A percentile compares a stretch with the other conserved stretches of the same genome.
These are phyloP conservation scores for Brettanomyces bruxellensis DNA, from an alignment of 805 yeast genomes.

Conservation along the genomic window DNA sequence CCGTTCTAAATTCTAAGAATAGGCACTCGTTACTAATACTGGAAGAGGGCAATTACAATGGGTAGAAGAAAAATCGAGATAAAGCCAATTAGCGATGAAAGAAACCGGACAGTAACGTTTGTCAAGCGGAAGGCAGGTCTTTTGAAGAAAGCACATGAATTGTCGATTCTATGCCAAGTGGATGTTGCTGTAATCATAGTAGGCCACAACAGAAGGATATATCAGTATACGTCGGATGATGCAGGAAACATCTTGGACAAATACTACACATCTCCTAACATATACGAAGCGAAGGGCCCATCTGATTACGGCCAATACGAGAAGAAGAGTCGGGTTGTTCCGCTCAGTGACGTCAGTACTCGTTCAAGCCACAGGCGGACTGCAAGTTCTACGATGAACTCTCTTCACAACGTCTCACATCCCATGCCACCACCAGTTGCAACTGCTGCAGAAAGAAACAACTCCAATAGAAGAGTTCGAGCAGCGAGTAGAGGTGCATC, in stretches of 20 bases:
- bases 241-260: constrained; percentile 39
- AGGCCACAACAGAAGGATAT: constrained; percentile 74
- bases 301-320: constrained; percentile 55
- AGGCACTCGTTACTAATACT: not conserved
- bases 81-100: constrained; percentile 81
- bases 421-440: not conserved
- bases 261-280: constrained; percentile 22
- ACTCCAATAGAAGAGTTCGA: too few species aligned
- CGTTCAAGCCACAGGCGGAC: constrained; percentile 2
- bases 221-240: constrained; percentile 73
- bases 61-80: constrained; percentile 96
- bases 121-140: constrained; percentile 92
- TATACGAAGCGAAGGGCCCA: constrained; percentile 58
- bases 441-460: too few species aligned
- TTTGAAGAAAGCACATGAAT: constrained; percentile 78
- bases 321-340: constrained; percentile 10
- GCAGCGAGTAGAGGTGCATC: too few species aligned
- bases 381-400: constrained; percentile 1
- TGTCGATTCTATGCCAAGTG: constrained; percentile 85
- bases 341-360: not conserved
- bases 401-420: constrained; percentile 1
- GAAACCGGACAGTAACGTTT: constrained; percentile 81
- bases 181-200: constrained; percentile 86
- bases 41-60: constrained; percentile 35
- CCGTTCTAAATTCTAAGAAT: not conserved